Conservation (phyloP, 768 basidiomycete species). For the Candolleomyces aberdarensis region DNA sequence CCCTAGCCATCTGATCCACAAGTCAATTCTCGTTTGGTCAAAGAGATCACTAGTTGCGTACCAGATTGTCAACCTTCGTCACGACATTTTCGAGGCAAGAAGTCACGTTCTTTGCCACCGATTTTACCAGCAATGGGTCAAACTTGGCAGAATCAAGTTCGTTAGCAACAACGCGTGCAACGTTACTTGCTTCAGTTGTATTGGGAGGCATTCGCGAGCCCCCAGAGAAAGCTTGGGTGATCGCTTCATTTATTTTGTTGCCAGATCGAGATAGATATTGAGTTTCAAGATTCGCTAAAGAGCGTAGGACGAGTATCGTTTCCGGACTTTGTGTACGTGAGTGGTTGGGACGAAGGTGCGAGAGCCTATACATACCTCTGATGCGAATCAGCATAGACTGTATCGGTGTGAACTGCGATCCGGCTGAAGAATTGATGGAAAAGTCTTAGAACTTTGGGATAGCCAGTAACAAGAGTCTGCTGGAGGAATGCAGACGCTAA, state of each 20-base stretch:
- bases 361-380: conserved; percentile 60
- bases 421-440: conserved; percentile 98
- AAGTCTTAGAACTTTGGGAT: conserved; percentile 82
- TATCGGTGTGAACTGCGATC: conserved; percentile 94
- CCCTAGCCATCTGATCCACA: conserved; percentile 56
- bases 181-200: conserved; percentile 68
- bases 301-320: conserved; percentile 82
- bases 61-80: conserved; percentile 63
- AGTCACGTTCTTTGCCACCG: conserved; percentile 73
- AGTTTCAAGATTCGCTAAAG: conserved; percentile 79
- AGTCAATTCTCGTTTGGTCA: conserved; percentile 1
- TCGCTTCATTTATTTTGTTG: conserved; percentile 78
- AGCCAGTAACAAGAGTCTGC: conserved; percentile 81
- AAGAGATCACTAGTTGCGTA: conserved; percentile 33
- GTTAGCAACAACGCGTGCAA: conserved; percentile 78
- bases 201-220: conserved; percentile 71
- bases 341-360: neutral
- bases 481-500: conserved; percentile 90
- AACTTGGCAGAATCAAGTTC: conserved; percentile 92
- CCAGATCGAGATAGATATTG: conserved; percentile 86
- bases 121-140: conserved; percentile 81
- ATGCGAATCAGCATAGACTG: conserved; percentile 75
- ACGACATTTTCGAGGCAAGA: conserved; percentile 68
- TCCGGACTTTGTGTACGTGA: conserved; percentile 62
- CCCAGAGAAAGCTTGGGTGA: conserved; percentile 73